Evolutionary conservation across 257 asterid genomes (phyloP).

Genomic region (Solanum pennellii): DNA sequence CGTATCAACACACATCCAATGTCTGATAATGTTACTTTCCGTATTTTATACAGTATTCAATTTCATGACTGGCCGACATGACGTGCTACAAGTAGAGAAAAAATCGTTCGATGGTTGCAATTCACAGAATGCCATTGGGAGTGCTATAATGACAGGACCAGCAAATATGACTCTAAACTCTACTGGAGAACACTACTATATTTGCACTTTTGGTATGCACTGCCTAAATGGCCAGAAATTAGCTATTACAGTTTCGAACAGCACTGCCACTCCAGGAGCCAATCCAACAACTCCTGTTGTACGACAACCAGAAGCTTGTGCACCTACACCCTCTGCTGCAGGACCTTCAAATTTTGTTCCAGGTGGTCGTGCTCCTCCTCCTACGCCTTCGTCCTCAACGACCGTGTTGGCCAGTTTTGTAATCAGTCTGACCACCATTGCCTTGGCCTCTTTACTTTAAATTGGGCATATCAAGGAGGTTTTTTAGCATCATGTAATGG

Average conservation of each 20-base stretch:
- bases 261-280: neutral
- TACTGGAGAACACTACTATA: constrained; percentile 10
- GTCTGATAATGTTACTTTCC: neutral
- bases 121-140: neutral
- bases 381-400: neutral
- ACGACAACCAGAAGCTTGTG: constrained; percentile 13
- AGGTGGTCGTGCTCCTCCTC: neutral
- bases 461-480: neutral
- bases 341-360: neutral
- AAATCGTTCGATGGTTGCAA: constrained; percentile 6
- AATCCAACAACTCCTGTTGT: neutral
- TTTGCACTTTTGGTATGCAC: constrained; percentile 6
- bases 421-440: neutral
- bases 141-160: neutral
- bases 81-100: constrained; percentile 1
- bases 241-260: neutral
- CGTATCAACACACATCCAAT: neutral
- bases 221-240: constrained; percentile 15
- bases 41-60: neutral
- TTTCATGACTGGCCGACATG: neutral
- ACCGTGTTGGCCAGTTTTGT: neutral
- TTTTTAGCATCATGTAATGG: too few relatives aligned
- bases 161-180: neutral
- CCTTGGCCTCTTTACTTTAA: neutral
- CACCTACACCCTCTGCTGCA: constrained; percentile 1